phyloP scores from a whole-genome alignment of 192 early-diverging fungal species.

The Jimgerdemannia flammicorona region DNA sequence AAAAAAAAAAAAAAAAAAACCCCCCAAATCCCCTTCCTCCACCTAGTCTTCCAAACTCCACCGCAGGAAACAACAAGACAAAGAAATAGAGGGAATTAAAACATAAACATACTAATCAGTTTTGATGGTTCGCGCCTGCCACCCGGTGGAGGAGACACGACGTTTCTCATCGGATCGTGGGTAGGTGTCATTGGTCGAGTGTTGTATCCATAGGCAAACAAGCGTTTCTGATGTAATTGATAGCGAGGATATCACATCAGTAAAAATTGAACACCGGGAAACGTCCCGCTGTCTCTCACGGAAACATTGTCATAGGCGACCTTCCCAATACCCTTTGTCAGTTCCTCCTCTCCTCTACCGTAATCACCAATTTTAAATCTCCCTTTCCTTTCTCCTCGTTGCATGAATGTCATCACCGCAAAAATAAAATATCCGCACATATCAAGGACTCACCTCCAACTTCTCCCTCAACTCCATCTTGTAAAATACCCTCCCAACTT shows the following conservation, averaged over 20 bases:
- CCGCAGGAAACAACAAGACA: background rate
- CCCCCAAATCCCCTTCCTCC: too few species aligned
- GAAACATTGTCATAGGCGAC: too few species aligned
- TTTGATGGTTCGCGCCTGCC: background rate
- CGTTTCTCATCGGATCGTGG: background rate
- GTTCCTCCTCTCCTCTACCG: too few species aligned
- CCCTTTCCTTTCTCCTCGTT: too few species aligned
- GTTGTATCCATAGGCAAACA: background rate
- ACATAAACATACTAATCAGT: background rate
- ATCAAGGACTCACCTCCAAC: constrained; percentile 35
- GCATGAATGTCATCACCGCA: too few species aligned
- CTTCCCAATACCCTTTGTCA: too few species aligned
- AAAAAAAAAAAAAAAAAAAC: background rate
- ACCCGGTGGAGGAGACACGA: background rate
- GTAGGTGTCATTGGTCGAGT: background rate
- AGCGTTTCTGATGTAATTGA: background rate
- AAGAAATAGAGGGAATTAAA: background rate
- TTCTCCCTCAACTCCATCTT: constrained; percentile 45
- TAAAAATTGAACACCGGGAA: too few species aligned
- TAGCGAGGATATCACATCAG: too few species aligned
- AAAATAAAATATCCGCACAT: too few species aligned
- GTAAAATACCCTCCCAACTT: constrained; percentile 44
- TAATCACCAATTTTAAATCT: too few species aligned
- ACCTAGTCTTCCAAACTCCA: too few species aligned
- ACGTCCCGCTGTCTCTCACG: too few species aligned